phyloP scores from a whole-genome alignment of 177 flowering plant species.

The Tripterygium wilfordii region DNA sequence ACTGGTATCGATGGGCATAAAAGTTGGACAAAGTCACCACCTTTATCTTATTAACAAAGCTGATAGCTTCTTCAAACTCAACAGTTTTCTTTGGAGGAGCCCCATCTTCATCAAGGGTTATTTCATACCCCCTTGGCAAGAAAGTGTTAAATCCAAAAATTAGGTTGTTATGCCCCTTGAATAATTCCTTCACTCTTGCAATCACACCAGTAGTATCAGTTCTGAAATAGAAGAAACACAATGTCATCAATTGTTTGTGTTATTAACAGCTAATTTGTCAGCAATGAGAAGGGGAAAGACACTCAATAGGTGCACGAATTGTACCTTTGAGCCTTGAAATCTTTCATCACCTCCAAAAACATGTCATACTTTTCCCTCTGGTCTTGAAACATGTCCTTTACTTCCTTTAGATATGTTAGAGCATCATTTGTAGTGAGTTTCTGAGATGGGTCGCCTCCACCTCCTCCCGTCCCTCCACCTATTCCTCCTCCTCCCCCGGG shows the following conservation, averaged over 20 bases:
- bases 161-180: conserved; percentile 72
- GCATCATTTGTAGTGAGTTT: conserved; percentile 85
- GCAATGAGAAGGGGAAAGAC: too few species aligned
- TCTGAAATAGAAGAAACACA: conserved; percentile 31
- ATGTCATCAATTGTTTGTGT: not conserved
- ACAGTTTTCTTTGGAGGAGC: conserved; percentile 68
- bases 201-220: conserved; percentile 82
- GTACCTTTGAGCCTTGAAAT: conserved; percentile 64
- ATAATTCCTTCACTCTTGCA: conserved; percentile 73
- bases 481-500: conserved; percentile 26
- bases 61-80: conserved; percentile 89
- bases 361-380: conserved; percentile 72
- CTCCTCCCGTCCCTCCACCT: conserved; percentile 25
- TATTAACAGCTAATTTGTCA: too few species aligned
- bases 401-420: conserved; percentile 63
- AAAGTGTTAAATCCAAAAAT: conserved; percentile 87
- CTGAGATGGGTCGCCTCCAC: conserved; percentile 25
- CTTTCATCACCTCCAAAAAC: conserved; percentile 62
- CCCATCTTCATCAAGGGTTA: conserved; percentile 73
- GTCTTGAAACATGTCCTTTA: conserved; percentile 83
- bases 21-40: conserved; percentile 21
- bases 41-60: conserved; percentile 92
- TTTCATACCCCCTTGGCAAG: conserved; percentile 84
- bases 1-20: too few species aligned
- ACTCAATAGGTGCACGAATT: not conserved